Evolutionary conservation across 2,329 filamentous ascomycete genomes (phyloP), one percentile per base, ranked within the genome.

Genomic region (Stachybotrys echinatus): DNA sequence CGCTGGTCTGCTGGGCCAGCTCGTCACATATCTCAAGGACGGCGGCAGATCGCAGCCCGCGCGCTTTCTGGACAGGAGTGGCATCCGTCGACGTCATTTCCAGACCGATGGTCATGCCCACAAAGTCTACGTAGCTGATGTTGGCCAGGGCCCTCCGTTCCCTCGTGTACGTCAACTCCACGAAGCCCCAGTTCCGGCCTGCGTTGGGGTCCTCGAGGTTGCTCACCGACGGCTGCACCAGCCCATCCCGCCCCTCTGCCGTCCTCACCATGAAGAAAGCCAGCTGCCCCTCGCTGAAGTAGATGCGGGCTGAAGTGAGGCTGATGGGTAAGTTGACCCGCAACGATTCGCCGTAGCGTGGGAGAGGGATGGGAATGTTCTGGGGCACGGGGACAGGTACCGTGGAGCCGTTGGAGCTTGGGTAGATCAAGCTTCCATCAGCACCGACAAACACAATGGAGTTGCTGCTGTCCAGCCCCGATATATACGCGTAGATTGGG

Each of bases 71-170:
- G 0, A 54, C 51, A 42, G 52, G 23, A 23, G 22, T 57, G 31
- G 70, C 70, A 27, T 62, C 64, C 12, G 55, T 65, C 12, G 68
- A 62, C 0, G 64, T 66, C 14, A 80, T 62, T 0, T 57, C 57
- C 71, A 81, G 75, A 39, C 76, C 74, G n/a, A 81, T 70, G 1
- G 74, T 65, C 17, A 81, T 65, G 5, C 76, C 67, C 18, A 77
- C 70, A 52, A 76, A 78, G 57, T 79, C 76, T 27, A 79, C 76
- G 50, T 74, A 77, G 45, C 69, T 74, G 48, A 79, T 69, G 58
- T 79, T 77, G 53, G 74, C 72, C 40, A 64, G 77, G 22, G 78
- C 57, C 6, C 64, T 59, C n/a, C 23, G 44, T 0, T 66, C 66
- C 2, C 65, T 55, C 0, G 64, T 73, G 55, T 70, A 71, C 2